Conservation (phyloP, 768 basidiomycete genomes). For the Termitomyces heimii region DNA sequence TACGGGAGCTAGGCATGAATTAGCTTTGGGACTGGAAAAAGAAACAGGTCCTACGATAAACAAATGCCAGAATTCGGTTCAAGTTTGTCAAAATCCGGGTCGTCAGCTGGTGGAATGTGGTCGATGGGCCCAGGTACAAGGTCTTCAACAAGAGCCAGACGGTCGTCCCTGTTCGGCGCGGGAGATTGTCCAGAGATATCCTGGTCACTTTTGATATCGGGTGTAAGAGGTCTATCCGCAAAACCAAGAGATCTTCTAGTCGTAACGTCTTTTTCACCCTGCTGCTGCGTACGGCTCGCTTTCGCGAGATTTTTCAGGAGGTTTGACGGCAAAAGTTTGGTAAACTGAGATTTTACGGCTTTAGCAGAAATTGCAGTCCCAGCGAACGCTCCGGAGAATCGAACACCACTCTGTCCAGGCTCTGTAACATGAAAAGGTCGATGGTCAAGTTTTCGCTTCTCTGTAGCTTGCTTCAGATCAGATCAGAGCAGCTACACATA, state of each 20-base stretch:
- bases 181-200: neutral
- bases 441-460: slow-evolving; percentile 38
- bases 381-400: slow-evolving; percentile 1
- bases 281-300: slow-evolving; percentile 19
- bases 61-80: slow-evolving; percentile 93
- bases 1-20: slow-evolving; percentile 54
- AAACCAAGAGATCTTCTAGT: slow-evolving; percentile 27
- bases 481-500: slow-evolving; percentile 7
- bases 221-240: slow-evolving; percentile 26
- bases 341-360: slow-evolving; percentile 7
- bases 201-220: neutral
- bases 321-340: slow-evolving; percentile 42
- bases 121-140: slow-evolving; percentile 75
- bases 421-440: slow-evolving; percentile 2
- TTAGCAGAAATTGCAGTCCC: neutral
- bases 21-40: neutral
- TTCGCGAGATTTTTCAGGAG: slow-evolving; percentile 46
- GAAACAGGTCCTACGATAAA: slow-evolving; percentile 53
- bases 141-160: slow-evolving; percentile 68
- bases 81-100: slow-evolving; percentile 68
- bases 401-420: neutral
- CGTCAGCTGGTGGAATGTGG: slow-evolving; percentile 63
- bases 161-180: slow-evolving; percentile 44
- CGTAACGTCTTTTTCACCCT: slow-evolving; percentile 6
- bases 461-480: slow-evolving; percentile 13